Evolutionary conservation across 2,329 filamentous ascomycete species (phyloP).

Genomic region (Sclerotinia sclerotiorum): DNA sequence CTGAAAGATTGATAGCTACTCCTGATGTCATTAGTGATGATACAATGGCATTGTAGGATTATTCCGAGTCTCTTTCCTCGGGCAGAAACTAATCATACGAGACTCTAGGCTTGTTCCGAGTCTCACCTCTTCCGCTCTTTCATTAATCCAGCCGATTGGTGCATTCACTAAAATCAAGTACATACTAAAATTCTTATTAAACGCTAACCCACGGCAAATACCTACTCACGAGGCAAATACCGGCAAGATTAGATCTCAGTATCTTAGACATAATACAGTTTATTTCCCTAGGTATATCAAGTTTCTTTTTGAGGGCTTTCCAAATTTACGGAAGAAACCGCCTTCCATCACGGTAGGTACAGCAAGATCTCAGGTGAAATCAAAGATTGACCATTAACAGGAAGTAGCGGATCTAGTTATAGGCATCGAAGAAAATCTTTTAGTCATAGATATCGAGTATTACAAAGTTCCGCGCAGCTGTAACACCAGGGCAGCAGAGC

Average conservation of each 20-base stretch:
- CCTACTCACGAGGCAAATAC: too few species aligned
- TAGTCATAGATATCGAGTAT: not conserved
- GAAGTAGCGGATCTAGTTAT: too few species aligned
- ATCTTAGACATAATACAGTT: not conserved
- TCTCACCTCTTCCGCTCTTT: not conserved
- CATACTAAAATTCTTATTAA: not conserved
- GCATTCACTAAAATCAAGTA: not conserved
- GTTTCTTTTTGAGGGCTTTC: too few species aligned
- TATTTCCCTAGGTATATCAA: too few species aligned
- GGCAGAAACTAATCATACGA: not conserved
- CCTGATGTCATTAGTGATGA: not conserved
- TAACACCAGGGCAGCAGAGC: not conserved
- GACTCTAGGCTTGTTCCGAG: not conserved
- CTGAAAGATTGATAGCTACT: not conserved
- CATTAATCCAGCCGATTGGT: not conserved
- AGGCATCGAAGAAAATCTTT: not conserved
- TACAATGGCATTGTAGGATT: not conserved
- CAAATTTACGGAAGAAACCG: not conserved
- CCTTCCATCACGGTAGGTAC: not conserved
- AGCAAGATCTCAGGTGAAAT: too few species aligned
- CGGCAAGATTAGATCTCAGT: not conserved
- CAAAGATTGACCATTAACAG: not conserved
- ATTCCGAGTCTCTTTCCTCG: not conserved
- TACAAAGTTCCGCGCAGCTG: not conserved
- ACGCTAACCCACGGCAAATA: not conserved